phyloP scores from a whole-genome alignment of 352 stramenopile species.

The Blastocystis sp. region DNA sequence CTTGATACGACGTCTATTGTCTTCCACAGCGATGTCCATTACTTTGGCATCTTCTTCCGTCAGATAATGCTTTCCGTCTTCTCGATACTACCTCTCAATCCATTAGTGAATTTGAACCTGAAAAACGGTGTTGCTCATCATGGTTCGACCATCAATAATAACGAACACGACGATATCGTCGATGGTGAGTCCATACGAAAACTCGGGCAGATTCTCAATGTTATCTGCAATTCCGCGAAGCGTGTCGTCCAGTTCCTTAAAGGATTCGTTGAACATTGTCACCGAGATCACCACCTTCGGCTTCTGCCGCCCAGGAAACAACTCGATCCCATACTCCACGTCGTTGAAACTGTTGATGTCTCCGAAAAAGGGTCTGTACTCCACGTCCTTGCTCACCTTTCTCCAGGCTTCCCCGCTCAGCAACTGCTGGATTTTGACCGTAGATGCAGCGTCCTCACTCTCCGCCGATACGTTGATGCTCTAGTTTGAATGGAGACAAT shows the following conservation, averaged over 20 bases:
- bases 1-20: constrained; percentile 46
- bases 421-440: constrained; percentile 30
- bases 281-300: constrained; percentile 52
- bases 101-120: neutral
- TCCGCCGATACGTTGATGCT: neutral
- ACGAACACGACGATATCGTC: constrained; percentile 57
- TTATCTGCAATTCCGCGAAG: constrained; percentile 56
- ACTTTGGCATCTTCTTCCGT: constrained; percentile 52
- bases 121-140: constrained; percentile 39
- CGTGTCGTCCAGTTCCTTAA: constrained; percentile 52
- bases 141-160: constrained; percentile 50
- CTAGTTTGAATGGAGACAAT: neutral
- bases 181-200: constrained; percentile 47
- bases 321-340: constrained; percentile 43
- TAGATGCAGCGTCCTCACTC: neutral
- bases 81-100: constrained; percentile 1
- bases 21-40: constrained; percentile 46
- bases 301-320: constrained; percentile 38
- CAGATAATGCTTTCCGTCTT: constrained; percentile 47
- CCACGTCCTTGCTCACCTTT: constrained; percentile 39
- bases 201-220: constrained; percentile 56
- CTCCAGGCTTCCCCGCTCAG: constrained; percentile 1
- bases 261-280: constrained; percentile 56
- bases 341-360: constrained; percentile 56
- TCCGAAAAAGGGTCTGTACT: constrained; percentile 46